Percentiles rank a stretch among this genome's conserved stretches.
Conservation (phyloP, 192 early-diverging fungal species). For the Coemansia sp. region DNA sequence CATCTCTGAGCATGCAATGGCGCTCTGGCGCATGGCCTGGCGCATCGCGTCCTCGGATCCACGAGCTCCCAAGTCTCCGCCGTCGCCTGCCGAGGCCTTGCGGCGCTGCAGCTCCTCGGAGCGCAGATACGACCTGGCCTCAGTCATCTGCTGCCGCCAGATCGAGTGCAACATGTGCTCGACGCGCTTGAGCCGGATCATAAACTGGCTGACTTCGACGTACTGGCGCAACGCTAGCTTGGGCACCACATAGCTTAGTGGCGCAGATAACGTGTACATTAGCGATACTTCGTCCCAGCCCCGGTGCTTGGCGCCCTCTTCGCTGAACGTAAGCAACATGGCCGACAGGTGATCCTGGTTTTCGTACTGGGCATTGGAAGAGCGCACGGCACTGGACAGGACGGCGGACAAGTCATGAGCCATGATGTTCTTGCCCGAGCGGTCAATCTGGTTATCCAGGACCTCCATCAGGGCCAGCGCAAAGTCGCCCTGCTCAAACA, state of each 20-base stretch:
- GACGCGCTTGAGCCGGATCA: slow-evolving; percentile 86
- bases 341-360: slow-evolving; percentile 68
- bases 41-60: slow-evolving; percentile 20
- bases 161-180: slow-evolving; percentile 69
- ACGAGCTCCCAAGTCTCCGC: neutral
- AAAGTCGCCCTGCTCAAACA: slow-evolving; percentile 95
- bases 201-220: slow-evolving; percentile 77
- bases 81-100: slow-evolving; percentile 2
- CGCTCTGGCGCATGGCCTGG: slow-evolving; percentile 65
- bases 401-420: slow-evolving; percentile 87
- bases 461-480: slow-evolving; percentile 83
- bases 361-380: slow-evolving; percentile 88
- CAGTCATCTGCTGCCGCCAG: slow-evolving; percentile 78
- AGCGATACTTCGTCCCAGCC: slow-evolving; percentile 96
- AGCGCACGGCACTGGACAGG: slow-evolving; percentile 77
- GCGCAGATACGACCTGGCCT: slow-evolving; percentile 48
- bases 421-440: slow-evolving; percentile 70
- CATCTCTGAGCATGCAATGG: slow-evolving; percentile 79
- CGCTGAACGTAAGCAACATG: slow-evolving; percentile 18
- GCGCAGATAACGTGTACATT: slow-evolving; percentile 76
- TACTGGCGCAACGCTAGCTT: slow-evolving; percentile 74
- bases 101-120: slow-evolving; percentile 35
- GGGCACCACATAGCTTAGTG: slow-evolving; percentile 82
- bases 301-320: slow-evolving; percentile 59
- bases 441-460: slow-evolving; percentile 62